Conservation (phyloP, 2,329 filamentous ascomycete genomes). For the Pestalotiopsis sp. region DNA sequence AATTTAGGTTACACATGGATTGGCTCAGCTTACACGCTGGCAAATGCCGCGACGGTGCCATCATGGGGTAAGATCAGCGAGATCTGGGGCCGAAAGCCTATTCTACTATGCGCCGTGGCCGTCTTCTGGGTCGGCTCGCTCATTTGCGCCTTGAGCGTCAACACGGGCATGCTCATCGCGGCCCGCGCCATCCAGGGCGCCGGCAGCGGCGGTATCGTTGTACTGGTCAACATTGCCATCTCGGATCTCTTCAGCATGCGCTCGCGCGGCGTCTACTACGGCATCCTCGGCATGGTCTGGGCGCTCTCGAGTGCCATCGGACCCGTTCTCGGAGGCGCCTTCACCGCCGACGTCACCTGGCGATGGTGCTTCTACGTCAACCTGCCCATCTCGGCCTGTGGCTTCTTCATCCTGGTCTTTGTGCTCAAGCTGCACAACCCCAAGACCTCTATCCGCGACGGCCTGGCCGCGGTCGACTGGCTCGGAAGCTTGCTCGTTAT, state of each 20-base stretch:
- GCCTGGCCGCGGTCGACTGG: conserved; percentile 67
- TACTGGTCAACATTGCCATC: conserved; percentile 62
- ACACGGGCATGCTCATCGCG: conserved; percentile 56
- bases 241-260: conserved; percentile 58
- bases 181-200: conserved; percentile 59
- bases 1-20: conserved; percentile 74
- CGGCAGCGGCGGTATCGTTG: conserved; percentile 60
- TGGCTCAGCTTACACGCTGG: conserved; percentile 73
- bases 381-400: conserved; percentile 48
- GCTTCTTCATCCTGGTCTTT: conserved; percentile 55
- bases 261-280: conserved; percentile 54
- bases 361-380: conserved; percentile 75
- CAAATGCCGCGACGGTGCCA: conserved; percentile 67
- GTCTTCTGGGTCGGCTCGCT: conserved; percentile 60
- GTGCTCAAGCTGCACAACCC: conserved; percentile 72
- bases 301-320: conserved; percentile 67
- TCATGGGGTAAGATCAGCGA: conserved; percentile 70
- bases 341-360: conserved; percentile 66
- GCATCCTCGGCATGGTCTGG: conserved; percentile 60
- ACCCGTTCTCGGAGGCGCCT: conserved; percentile 69
- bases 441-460: conserved; percentile 62
- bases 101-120: conserved; percentile 51
- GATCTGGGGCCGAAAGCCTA: conserved; percentile 60
- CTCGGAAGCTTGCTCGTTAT: conserved; percentile 62
- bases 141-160: conserved; percentile 52